A percentile compares a stretch with the other conserved stretches of the same genome.
Conservation (phyloP, 306 rosid species). For the Arachis hypogaea region DNA sequence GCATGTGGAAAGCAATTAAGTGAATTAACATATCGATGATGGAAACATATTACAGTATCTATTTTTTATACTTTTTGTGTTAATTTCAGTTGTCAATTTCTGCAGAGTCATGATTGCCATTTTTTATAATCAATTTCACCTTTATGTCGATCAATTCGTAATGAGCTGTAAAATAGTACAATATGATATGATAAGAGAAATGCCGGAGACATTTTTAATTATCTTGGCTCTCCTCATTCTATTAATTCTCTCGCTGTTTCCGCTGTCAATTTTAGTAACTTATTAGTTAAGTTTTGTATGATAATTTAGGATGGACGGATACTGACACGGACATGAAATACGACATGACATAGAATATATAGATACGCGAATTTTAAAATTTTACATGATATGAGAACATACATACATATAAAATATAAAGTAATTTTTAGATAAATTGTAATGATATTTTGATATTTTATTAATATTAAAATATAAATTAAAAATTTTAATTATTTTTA, state of each 20-base stretch:
- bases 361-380: too few species aligned
- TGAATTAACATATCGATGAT: not conserved
- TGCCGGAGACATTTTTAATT: constrained; percentile 25
- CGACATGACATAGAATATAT: too few species aligned
- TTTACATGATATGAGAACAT: too few species aligned
- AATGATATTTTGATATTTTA: too few species aligned
- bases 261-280: constrained; percentile 2
- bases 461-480: too few species aligned
- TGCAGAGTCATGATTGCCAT: constrained; percentile 25
- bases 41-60: not conserved
- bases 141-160: not conserved
- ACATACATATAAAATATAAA: too few species aligned
- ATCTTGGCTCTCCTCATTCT: not conserved
- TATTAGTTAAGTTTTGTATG: too few species aligned
- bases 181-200: constrained; percentile 12
- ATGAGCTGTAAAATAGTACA: constrained; percentile 39
- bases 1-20: constrained; percentile 33
- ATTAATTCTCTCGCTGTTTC: too few species aligned
- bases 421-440: too few species aligned
- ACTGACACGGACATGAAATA: too few species aligned
- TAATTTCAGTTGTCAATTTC: constrained; percentile 37
- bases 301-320: too few species aligned
- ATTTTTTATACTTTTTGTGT: constrained; percentile 31
- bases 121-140: constrained; percentile 23
- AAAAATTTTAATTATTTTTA: too few species aligned